A percentile compares a stretch with the other conserved stretches of the same genome.
These are phyloP conservation scores for Cucumis sativus DNA, from an alignment of 306 rosid species.

Conservation along the genomic window DNA sequence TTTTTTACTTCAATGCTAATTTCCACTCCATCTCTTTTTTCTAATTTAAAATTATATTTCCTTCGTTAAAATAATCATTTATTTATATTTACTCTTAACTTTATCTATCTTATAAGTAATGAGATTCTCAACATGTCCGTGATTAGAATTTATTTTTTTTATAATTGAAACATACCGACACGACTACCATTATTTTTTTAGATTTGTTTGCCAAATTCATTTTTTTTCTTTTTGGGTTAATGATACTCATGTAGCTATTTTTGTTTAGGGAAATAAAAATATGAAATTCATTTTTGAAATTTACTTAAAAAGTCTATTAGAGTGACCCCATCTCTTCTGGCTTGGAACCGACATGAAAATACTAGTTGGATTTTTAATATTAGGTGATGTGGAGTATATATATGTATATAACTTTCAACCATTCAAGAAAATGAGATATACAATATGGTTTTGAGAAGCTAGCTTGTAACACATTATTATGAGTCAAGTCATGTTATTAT, in stretches of 20 bases:
- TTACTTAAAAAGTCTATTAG: background rate
- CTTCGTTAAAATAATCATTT: too few species aligned
- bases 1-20: too few species aligned
- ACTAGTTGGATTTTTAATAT: background rate
- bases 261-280: background rate
- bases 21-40: too few species aligned
- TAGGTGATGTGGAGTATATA: background rate
- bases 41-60: too few species aligned
- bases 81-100: too few species aligned
- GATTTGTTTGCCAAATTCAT: too few species aligned
- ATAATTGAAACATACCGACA: too few species aligned
- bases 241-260: background rate
- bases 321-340: background rate
- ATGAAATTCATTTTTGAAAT: background rate
- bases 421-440: background rate
- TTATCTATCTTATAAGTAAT: too few species aligned
- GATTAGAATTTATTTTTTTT: too few species aligned
- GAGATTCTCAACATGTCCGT: too few species aligned
- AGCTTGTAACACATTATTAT: background rate
- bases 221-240: too few species aligned
- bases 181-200: too few species aligned
- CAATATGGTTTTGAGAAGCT: background rate
- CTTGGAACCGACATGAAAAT: background rate
- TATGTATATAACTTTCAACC: background rate
- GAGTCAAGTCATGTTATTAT: background rate